Evolutionary conservation across 2,329 filamentous ascomycete species (phyloP).

Genomic region (Lasiodiplodia hormozganensis): DNA sequence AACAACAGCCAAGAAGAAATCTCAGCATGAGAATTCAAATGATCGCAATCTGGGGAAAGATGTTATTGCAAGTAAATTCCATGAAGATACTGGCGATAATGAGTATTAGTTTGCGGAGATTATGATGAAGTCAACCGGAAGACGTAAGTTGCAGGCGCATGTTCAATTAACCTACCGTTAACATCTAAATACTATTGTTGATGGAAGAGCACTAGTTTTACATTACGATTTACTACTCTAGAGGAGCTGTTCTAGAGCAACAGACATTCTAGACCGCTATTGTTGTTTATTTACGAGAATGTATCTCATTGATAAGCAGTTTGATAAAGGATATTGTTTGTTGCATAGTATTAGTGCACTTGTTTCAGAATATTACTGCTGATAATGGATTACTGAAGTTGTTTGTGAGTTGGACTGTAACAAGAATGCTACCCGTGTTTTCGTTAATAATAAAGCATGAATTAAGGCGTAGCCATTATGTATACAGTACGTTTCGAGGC

Average conservation of each 20-base stretch:
- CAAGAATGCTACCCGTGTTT: too few species aligned
- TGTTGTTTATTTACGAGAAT: slow-evolving; percentile 59
- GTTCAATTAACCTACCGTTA: too few species aligned
- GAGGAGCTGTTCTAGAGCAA: slow-evolving; percentile 52
- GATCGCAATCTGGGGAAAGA: slow-evolving; percentile 60
- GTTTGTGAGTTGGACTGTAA: too few species aligned
- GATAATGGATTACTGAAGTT: too few species aligned
- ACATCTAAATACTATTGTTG: slow-evolving; percentile 53
- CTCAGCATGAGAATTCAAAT: slow-evolving; percentile 62
- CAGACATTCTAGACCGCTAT: slow-evolving; percentile 63
- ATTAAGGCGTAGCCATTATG: too few species aligned
- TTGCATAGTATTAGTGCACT: too few species aligned
- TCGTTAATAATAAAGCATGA: too few species aligned
- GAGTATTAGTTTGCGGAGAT: slow-evolving; percentile 53
- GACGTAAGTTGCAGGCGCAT: slow-evolving; percentile 36
- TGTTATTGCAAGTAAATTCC: slow-evolving; percentile 50
- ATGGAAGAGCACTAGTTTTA: slow-evolving; percentile 60
- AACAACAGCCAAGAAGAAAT: slow-evolving; percentile 60
- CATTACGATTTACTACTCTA: slow-evolving; percentile 60
- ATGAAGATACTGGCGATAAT: slow-evolving; percentile 57
- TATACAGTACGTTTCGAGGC: too few species aligned
- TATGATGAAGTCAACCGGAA: slow-evolving; percentile 47
- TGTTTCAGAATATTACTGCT: too few species aligned
- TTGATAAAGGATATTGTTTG: not conserved
- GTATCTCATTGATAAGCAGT: slow-evolving; percentile 47